Base-by-base conservation (phyloP, 495 filamentous ascomycete genomes). In the Friedmanniomyces simplex region DNA sequence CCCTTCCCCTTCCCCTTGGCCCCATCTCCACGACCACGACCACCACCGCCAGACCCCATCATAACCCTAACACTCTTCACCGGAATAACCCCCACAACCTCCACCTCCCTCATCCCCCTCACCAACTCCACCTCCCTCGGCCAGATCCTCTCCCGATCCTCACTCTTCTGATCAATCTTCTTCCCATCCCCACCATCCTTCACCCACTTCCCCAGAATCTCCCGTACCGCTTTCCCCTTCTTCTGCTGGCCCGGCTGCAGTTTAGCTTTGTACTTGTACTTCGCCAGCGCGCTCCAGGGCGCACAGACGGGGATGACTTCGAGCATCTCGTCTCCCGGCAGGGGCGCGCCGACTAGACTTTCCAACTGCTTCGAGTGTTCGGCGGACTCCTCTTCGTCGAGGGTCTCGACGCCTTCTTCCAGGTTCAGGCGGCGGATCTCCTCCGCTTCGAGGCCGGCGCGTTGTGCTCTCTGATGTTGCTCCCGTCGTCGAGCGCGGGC, bases 211-310 rank as follows among this genome's bases (percentile, higher is more conserved):
- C 79, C 79, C 18, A 95, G 66, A 41, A 96, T 86, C 71, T 96
- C 90, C 71, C 87, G 87, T 24, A 96, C 82, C 16, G 91, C 93
- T 69, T 96, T 98, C 1, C 91, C 91, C 73, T 95, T 94, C 78
- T 98, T 98, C 63, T 83, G 78, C 1, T 81, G 64, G 1, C 93
- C 93, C 0, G 93, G 93, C 72, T 97, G 93, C 60, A 98, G 63
- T 74, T 97, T 98, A 20, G 80, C 86, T 66, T 89, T 87, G 73
- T 95, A 96, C 72, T 94, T 95, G 63, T 84, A 86, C 49, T 77
- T 80, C 0, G 71, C 73, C 59, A 98, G 75, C 0, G 93, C 87
- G 18, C 77, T 76, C 85, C 90, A 96, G 3, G 93, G 93, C 18
- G 88, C 93, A 68, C 91, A 96, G 5, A 97, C 76, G 0, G 89